Evolutionary conservation across 768 basidiomycete genomes (phyloP), one percentile per base, ranked within the genome.

Genomic region (Rickenella mellea): DNA sequence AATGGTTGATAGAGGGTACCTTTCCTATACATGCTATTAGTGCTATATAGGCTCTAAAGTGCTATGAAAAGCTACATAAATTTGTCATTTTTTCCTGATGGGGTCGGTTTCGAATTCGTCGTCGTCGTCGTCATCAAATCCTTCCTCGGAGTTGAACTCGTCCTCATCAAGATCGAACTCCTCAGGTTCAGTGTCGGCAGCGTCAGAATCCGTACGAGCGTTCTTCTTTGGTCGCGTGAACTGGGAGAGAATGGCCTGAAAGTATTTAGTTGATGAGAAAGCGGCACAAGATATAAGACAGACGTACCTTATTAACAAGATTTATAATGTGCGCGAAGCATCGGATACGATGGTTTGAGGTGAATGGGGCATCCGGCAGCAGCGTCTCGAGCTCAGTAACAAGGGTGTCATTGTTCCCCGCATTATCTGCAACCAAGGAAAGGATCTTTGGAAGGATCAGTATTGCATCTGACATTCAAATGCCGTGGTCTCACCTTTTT

Each of bases 221-320:
- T 32, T 10, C 33, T 44, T 45, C 20, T 24, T 37, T 20, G 36
- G 43, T 24, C 25, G 10, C n/a, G 45, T 43, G 37, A 55, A 54
- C 22, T 33, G 45, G 1, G 48, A 51, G 20, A 58, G 37, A 20
- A 57, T 52, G 12, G 54, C 56, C 56, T 58, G 33, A 5, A n/a
- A 19, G 14, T 20, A 22, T 24, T 39, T 21, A 33, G 22, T 36
- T 10, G 20, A 15, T 26, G 6, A 26, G 27, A 25, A 26, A 28
- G 7, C 21, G 24, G 32, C 25, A 47, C 11, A 9, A n/a, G n/a
- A n/a, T n/a, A n/a, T n/a, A n/a, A n/a, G n/a, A n/a, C n/a, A n/a
- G 11, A 38, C 21, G 24, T 40, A 53, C 51, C 45, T 53, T 53
- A n/a, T 52, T 48, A 21, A 52, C 51, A 2, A 51, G 37, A 28